Conservation (phyloP, 164 flowering plant genomes). For the Vitis cinerea region DNA sequence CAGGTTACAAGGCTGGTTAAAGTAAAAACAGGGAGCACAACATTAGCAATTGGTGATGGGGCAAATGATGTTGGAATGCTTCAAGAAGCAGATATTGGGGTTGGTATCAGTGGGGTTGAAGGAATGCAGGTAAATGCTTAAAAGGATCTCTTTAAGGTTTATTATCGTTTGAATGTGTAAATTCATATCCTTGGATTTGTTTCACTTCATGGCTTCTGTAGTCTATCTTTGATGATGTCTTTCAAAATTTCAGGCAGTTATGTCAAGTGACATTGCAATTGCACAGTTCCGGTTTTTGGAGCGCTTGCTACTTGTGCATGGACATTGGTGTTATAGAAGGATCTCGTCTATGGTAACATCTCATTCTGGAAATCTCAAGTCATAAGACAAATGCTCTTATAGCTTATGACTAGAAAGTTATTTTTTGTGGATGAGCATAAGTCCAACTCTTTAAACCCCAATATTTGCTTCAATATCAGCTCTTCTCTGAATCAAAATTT, state of each 20-base stretch:
- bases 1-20: constrained; percentile 75
- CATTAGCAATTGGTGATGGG: constrained; percentile 77
- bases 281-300: constrained; percentile 61
- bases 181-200: not conserved
- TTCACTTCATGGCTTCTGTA: not conserved
- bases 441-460: too few species aligned
- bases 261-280: constrained; percentile 68
- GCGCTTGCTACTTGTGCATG: constrained; percentile 62
- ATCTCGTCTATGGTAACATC: constrained; percentile 52
- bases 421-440: too few species aligned
- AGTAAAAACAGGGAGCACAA: constrained; percentile 46
- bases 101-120: constrained; percentile 78
- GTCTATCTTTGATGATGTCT: not conserved
- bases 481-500: too few species aligned
- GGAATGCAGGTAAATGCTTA: constrained; percentile 66
- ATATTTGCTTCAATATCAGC: too few species aligned
- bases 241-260: constrained; percentile 48
- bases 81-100: constrained; percentile 80
- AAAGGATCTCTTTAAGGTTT: not conserved
- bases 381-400: not conserved
- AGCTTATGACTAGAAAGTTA: too few species aligned
- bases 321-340: constrained; percentile 74
- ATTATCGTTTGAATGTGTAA: not conserved
- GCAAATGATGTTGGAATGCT: constrained; percentile 91
- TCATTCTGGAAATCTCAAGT: not conserved